Conservation (phyloP, 2,329 filamentous ascomycete genomes). For the Aureobasidium musti region DNA sequence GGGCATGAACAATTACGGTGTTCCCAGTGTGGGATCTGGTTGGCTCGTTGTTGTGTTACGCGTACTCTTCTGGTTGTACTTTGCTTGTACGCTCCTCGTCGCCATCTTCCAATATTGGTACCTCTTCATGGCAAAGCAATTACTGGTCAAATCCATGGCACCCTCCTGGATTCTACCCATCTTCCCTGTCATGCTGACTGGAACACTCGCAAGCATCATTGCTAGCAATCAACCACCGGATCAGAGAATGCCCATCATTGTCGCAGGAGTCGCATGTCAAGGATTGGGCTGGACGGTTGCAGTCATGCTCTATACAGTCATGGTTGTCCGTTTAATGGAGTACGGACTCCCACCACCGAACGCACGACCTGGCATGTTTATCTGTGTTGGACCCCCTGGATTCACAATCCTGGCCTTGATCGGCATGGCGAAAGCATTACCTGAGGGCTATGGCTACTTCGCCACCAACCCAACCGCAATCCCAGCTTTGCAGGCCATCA, state of each 20-base stretch:
- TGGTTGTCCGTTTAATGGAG: conserved; percentile 46
- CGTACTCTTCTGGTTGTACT: conserved; percentile 69
- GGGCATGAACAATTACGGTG: conserved; percentile 65
- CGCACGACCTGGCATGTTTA: conserved; percentile 53
- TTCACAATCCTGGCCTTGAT: conserved; percentile 38
- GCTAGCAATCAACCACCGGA: conserved; percentile 40
- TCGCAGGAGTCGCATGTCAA: conserved; percentile 49
- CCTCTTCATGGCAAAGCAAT: conserved; percentile 26
- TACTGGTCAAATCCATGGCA: conserved; percentile 27
- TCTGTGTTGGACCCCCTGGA: conserved; percentile 51
- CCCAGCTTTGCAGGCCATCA: conserved; percentile 35
- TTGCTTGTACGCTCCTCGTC: conserved; percentile 57
- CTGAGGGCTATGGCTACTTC: conserved; percentile 34
- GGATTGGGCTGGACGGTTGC: conserved; percentile 52
- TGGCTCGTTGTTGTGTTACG: conserved; percentile 61
- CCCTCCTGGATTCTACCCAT: conserved; percentile 32
- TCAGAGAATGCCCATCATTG: conserved; percentile 46
- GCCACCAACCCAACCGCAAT: conserved; percentile 32
- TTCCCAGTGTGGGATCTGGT: conserved; percentile 55
- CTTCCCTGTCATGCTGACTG: conserved; percentile 40
- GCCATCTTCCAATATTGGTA: conserved; percentile 57
- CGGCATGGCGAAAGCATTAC: conserved; percentile 34
- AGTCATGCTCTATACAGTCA: conserved; percentile 49
- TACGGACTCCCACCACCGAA: conserved; percentile 48
- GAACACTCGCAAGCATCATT: conserved; percentile 42